These are phyloP conservation scores for Buddleja alternifolia DNA, from an alignment of 257 asterid species.

Conservation along the genomic window DNA sequence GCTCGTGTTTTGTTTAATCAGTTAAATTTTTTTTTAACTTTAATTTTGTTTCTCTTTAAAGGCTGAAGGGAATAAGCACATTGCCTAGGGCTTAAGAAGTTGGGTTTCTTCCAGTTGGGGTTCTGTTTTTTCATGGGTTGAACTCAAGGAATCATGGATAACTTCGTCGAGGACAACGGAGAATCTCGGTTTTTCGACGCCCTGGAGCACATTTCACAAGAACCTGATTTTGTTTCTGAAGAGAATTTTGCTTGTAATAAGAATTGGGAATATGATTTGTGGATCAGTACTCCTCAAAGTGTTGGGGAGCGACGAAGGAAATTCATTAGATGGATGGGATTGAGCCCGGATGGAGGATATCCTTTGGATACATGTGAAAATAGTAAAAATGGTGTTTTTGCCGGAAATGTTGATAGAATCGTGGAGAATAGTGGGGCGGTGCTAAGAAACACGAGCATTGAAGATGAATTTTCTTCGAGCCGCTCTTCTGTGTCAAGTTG, in stretches of 20 bases:
- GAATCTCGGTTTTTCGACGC: conserved; percentile 77
- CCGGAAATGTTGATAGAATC: conserved; percentile 43
- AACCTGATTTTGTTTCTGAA: conserved; percentile 35
- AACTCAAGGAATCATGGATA: conserved; percentile 66
- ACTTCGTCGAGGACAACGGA: conserved; percentile 49
- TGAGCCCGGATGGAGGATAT: conserved; percentile 36
- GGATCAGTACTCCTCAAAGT: conserved; percentile 72
- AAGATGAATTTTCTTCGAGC: conserved; percentile 52
- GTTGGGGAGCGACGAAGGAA: conserved; percentile 69
- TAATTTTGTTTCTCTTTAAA: conserved; percentile 35
- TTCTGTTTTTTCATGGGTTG: conserved; percentile 64
- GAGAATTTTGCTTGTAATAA: conserved; percentile 29
- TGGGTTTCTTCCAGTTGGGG: conserved; percentile 50
- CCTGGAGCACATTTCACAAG: conserved; percentile 55
- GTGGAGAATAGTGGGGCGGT: conserved; percentile 59
- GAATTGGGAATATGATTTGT: conserved; percentile 55
- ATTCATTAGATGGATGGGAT: conserved; percentile 64
- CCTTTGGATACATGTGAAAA: conserved; percentile 20
- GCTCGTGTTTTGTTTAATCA: conserved; percentile 46
- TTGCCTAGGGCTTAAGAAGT: conserved; percentile 50
- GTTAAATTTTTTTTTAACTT: conserved; percentile 28
- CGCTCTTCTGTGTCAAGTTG: conserved; percentile 50
- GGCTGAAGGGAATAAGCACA: conserved; percentile 62
- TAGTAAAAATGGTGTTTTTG: conserved; percentile 26
- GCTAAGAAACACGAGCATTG: conserved; percentile 45